These are phyloP conservation scores for Sphaerulina musiva DNA, from an alignment of 2,329 filamentous ascomycete species.

Conservation along the genomic window DNA sequence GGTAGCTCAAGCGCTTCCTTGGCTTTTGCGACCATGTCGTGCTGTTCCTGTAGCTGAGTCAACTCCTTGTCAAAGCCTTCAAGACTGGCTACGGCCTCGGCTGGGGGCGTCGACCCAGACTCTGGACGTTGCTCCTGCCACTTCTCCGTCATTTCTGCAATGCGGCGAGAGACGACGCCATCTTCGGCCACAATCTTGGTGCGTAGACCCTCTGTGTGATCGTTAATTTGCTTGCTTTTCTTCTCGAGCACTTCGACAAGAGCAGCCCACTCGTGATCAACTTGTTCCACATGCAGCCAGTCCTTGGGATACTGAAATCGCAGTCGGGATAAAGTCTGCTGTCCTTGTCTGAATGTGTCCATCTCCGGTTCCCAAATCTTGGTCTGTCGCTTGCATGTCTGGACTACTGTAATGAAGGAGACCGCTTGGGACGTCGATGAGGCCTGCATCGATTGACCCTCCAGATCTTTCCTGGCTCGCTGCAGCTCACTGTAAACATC, in stretches of 20 bases:
- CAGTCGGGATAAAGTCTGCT: slow-evolving; percentile 83
- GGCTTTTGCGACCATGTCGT: slow-evolving; percentile 88
- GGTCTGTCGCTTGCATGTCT: slow-evolving; percentile 90
- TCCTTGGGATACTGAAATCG: slow-evolving; percentile 89
- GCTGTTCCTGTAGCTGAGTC: slow-evolving; percentile 76
- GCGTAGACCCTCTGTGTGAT: slow-evolving; percentile 88
- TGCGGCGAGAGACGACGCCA: slow-evolving; percentile 81
- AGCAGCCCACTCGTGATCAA: slow-evolving; percentile 91
- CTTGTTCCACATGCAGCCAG: slow-evolving; percentile 93
- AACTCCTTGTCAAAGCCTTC: slow-evolving; percentile 77
- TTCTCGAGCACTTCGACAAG: slow-evolving; percentile 85
- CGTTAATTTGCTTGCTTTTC: slow-evolving; percentile 91
- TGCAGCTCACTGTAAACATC: slow-evolving; percentile 90
- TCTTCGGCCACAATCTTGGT: slow-evolving; percentile 95
- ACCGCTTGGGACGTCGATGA: slow-evolving; percentile 95
- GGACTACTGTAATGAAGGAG: slow-evolving; percentile 95
- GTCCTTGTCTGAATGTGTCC: slow-evolving; percentile 89
- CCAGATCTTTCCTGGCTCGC: slow-evolving; percentile 80
- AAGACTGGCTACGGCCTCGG: slow-evolving; percentile 77
- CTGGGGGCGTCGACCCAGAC: slow-evolving; percentile 84
- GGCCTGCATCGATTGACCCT: slow-evolving; percentile 84
- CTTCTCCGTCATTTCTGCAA: slow-evolving; percentile 71
- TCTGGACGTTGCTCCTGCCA: slow-evolving; percentile 98
- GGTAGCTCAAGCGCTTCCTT: slow-evolving; percentile 94
- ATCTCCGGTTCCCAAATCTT: slow-evolving; percentile 94